Conservation (phyloP, 2,329 filamentous ascomycete genomes). For the Podosphaera xanthii region DNA sequence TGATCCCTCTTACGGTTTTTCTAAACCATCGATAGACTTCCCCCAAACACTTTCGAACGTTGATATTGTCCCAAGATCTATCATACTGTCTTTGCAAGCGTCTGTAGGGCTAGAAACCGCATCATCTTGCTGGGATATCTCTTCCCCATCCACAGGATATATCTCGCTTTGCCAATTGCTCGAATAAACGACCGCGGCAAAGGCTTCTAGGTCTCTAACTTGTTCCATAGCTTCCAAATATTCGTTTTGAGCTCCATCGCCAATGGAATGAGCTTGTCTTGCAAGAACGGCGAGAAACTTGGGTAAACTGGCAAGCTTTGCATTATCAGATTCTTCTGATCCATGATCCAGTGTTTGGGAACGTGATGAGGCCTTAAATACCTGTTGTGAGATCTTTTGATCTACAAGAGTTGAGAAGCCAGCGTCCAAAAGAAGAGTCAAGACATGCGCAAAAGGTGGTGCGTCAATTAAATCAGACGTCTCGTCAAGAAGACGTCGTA, state of each 20-base stretch:
- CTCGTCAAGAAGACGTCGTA: conserved; percentile 78
- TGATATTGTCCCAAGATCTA: conserved; percentile 26
- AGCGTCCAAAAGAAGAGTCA: conserved; percentile 67
- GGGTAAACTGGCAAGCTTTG: conserved; percentile 46
- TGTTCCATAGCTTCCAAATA: conserved; percentile 54
- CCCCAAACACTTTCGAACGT: conserved; percentile 49
- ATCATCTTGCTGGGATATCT: not conserved
- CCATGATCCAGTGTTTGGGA: conserved; percentile 14
- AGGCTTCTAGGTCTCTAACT: conserved; percentile 56
- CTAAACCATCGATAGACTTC: conserved; percentile 27
- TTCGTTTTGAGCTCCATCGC: conserved; percentile 50
- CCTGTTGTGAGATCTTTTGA: conserved; percentile 52
- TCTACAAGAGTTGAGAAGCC: conserved; percentile 71
- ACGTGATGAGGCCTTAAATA: conserved; percentile 40
- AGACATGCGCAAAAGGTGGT: conserved; percentile 67
- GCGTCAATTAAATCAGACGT: conserved; percentile 91
- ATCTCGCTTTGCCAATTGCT: conserved; percentile 59
- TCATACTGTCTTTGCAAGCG: conserved; percentile 24
- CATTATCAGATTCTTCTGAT: conserved; percentile 29
- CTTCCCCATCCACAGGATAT: conserved; percentile 14
- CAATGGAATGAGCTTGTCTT: conserved; percentile 74
- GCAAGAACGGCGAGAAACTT: conserved; percentile 78
- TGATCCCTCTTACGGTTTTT: not conserved
- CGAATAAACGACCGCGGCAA: conserved; percentile 69
- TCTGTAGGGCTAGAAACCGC: conserved; percentile 5